Conservation (phyloP, 169 alveolate genomes). For the Babesia gibsoni region DNA sequence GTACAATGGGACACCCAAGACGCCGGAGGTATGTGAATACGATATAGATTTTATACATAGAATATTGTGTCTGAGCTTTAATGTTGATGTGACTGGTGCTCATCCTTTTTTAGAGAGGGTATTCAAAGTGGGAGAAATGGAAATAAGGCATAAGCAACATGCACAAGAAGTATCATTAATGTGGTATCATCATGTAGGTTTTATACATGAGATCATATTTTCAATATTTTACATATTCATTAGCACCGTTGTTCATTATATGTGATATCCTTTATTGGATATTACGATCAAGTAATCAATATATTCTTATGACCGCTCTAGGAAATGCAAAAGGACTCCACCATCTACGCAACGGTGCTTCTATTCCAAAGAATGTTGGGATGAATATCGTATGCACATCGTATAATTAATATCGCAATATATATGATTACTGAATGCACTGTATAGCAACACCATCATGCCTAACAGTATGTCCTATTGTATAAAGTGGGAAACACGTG, state of each 20-base stretch:
- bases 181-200: constrained; percentile 25
- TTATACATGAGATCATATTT: background rate
- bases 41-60: background rate
- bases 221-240: background rate
- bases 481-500: too few relatives aligned
- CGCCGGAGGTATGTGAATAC: constrained; percentile 1
- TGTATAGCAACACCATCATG: too few relatives aligned
- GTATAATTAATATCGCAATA: too few relatives aligned
- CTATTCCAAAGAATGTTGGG: background rate
- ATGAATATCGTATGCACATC: too few relatives aligned
- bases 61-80: too few relatives aligned
- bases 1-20: background rate
- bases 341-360: background rate
- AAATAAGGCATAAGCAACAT: background rate
- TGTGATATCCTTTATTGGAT: background rate
- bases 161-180: background rate
- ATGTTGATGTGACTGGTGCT: background rate
- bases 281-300: background rate
- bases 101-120: background rate
- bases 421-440: too few relatives aligned
- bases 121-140: constrained; percentile 17
- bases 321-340: constrained; percentile 10
- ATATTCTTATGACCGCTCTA: background rate
- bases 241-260: background rate
- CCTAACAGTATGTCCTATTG: too few relatives aligned